Evolutionary conservation across 2,329 filamentous ascomycete species (phyloP), one percentile per base, ranked within the genome.

Genomic region (Stagonosporopsis rhizophila): DNA sequence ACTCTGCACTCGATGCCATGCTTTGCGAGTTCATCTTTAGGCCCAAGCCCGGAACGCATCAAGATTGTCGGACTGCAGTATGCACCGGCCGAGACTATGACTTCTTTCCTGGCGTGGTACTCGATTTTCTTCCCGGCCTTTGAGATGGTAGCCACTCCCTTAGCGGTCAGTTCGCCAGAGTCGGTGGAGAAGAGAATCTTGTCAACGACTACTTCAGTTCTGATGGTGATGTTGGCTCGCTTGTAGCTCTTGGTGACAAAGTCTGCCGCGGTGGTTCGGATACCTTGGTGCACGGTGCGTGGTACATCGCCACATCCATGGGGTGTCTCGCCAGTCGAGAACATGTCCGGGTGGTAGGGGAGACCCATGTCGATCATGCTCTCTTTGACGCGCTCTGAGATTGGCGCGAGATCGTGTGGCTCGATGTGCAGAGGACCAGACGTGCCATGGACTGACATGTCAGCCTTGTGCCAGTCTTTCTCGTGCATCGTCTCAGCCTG

Each of bases 301-400:
- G 61, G 56, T 7, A 67, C 70, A 37, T 75, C 60, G 8, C 73
- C 70, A 32, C 70, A 74, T 17, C 73, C 73, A 25, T 71, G 65
- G 0, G 71, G 51, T 11, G 65, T 64, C 35, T 74, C 66, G n/a
- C 72, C 72, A 6, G 79, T 82, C 0, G 80, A 80, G 65, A 87
- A 87, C 82, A 87, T 86, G 59, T 88, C 85, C 17, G 79, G 77
- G 37, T 84, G 78, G n/a, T 85, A 75, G 0, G 81, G 79, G 0
- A 87, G 69, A 52, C 84, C 85, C 56, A 81, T 74, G 2, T 81
- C 82, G 8, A 83, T 71, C 72, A 86, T 81, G 0, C 84, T 86
- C 44, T 86, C 78, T 25, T 82, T 74, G 9, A 87, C 69, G 27
- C 82, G 76, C 40, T 85, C 72, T 2, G 84, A 85, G 30, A 87